Evolutionary conservation across 805 yeast species (phyloP).

Genomic region (Sugiyamaella chiloensis): DNA sequence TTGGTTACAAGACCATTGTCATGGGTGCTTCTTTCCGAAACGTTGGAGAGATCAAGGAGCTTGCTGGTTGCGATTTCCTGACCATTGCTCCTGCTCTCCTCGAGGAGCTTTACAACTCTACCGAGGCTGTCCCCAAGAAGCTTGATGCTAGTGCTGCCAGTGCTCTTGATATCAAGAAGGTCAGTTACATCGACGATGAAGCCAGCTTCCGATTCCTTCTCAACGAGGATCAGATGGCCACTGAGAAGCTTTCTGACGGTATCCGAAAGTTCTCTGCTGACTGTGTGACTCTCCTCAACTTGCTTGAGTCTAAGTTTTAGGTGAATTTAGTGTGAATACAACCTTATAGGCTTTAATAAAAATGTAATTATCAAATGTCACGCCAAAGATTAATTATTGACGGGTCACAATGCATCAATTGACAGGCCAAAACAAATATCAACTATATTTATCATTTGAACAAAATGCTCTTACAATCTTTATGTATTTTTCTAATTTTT

Average conservation of each 20-base stretch:
- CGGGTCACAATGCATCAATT: too few relatives aligned
- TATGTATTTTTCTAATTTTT: too few relatives aligned
- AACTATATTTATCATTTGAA: too few relatives aligned
- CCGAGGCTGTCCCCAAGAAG: conserved; percentile 73
- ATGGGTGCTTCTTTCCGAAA: conserved; percentile 99
- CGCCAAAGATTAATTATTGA: too few relatives aligned
- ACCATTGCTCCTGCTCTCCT: conserved; percentile 92
- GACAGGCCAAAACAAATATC: too few relatives aligned
- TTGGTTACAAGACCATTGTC: conserved; percentile 92
- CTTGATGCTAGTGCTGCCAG: conserved; percentile 68
- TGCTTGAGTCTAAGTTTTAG: conserved; percentile 23
- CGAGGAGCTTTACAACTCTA: conserved; percentile 79
- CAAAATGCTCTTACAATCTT: too few relatives aligned
- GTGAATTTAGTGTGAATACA: too few relatives aligned
- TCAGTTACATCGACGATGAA: conserved; percentile 80
- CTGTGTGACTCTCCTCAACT: conserved; percentile 65
- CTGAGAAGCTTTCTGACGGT: conserved; percentile 97
- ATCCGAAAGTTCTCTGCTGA: conserved; percentile 96
- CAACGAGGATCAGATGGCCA: conserved; percentile 98
- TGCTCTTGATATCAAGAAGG: conserved; percentile 58
- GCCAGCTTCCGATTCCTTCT: conserved; percentile 82
- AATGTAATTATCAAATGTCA: too few relatives aligned
- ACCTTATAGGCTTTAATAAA: too few relatives aligned
- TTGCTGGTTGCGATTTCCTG: conserved; percentile 95
- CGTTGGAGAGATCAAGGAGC: conserved; percentile 88